These are phyloP conservation scores for Sporisorium iseilematis-ciliati DNA, from an alignment of 1,284 basidiomycete genomes.

Conservation along the genomic window DNA sequence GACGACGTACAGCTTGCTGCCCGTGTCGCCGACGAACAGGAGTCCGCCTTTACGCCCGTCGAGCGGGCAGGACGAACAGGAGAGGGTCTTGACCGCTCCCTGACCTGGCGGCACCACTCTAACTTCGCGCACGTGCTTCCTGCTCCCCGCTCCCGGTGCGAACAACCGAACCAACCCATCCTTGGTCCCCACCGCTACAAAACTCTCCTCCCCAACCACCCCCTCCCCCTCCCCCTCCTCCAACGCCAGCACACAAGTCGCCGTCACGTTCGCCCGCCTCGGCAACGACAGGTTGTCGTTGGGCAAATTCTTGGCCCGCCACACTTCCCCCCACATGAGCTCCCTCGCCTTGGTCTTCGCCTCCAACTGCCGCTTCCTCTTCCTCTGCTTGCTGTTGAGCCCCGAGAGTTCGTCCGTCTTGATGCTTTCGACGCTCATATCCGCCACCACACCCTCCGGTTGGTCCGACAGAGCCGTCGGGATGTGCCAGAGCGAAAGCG, in stretches of 20 bases:
- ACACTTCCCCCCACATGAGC: slow-evolving; percentile 57
- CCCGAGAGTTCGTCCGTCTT: slow-evolving; percentile 25
- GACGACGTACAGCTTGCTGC: slow-evolving; percentile 49
- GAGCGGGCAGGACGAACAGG: slow-evolving; percentile 17
- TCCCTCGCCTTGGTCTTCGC: slow-evolving; percentile 53
- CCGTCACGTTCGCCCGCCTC: slow-evolving; percentile 52
- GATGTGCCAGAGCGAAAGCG: slow-evolving; percentile 59
- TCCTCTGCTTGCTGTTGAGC: slow-evolving; percentile 50
- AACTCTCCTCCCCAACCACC: slow-evolving; percentile 1
- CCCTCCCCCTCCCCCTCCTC: slow-evolving; percentile 2
- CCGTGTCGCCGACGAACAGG: slow-evolving; percentile 55
- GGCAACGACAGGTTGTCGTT: slow-evolving; percentile 59
- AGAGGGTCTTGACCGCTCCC: slow-evolving; percentile 44
- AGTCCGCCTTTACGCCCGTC: slow-evolving; percentile 30
- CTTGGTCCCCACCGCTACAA: slow-evolving; percentile 51
- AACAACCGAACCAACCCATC: slow-evolving; percentile 54
- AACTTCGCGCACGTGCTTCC: slow-evolving; percentile 40
- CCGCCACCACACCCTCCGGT: slow-evolving; percentile 14
- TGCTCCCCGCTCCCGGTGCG: slow-evolving; percentile 20
- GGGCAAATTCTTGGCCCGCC: slow-evolving; percentile 62
- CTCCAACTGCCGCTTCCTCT: slow-evolving; percentile 58
- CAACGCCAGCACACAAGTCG: slow-evolving; percentile 41
- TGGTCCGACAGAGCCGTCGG: slow-evolving; percentile 37
- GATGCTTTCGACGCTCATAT: slow-evolving; percentile 36
- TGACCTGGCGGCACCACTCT: slow-evolving; percentile 39